These are phyloP conservation scores for Floccularia luteovirens DNA, from an alignment of 768 basidiomycete genomes.

Conservation along the genomic window DNA sequence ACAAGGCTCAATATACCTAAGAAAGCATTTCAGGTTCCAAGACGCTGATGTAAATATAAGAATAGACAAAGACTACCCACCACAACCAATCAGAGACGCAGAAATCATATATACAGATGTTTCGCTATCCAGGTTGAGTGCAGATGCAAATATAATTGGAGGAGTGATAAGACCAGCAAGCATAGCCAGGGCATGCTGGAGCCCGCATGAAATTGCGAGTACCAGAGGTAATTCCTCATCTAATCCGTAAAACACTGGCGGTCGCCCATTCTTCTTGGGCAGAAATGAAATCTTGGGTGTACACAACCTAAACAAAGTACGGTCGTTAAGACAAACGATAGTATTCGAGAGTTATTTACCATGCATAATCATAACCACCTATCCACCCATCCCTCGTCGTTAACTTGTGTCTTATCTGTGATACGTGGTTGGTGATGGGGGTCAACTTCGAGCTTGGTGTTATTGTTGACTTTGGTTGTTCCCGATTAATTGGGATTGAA, in stretches of 20 bases:
- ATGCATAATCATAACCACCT: conserved; percentile 77
- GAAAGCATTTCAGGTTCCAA: conserved; percentile 42
- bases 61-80: conserved; percentile 37
- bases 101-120: conserved; percentile 76
- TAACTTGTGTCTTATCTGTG: conserved; percentile 20
- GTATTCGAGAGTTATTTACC: conserved; percentile 19
- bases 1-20: conserved; percentile 68
- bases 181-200: conserved; percentile 78
- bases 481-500: not conserved
- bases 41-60: conserved; percentile 38
- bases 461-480: not conserved
- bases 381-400: conserved; percentile 62
- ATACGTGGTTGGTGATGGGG: too few species aligned
- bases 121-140: conserved; percentile 47
- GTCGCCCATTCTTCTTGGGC: conserved; percentile 20
- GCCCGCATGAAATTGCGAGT: conserved; percentile 65
- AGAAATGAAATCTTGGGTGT: conserved; percentile 59
- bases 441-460: not conserved
- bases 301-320: conserved; percentile 39
- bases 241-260: conserved; percentile 71
- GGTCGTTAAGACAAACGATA: not conserved
- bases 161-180: conserved; percentile 78
- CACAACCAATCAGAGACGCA: conserved; percentile 72
- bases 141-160: conserved; percentile 70
- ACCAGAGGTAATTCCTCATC: conserved; percentile 66